These are phyloP conservation scores for Trametes hirsuta DNA, from an alignment of 1,284 basidiomycete species.

Conservation along the genomic window DNA sequence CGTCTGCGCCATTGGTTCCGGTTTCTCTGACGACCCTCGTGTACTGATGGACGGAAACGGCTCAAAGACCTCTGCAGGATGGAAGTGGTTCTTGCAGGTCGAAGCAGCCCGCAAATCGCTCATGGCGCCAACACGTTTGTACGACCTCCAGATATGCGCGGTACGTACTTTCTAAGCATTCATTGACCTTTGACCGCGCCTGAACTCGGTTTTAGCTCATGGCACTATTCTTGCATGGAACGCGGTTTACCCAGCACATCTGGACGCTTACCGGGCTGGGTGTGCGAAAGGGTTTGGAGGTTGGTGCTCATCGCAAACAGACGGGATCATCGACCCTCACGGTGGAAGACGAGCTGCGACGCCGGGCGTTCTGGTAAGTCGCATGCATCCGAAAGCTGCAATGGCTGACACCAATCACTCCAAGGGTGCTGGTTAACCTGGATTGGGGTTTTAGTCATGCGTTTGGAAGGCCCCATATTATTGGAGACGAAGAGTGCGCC, in stretches of 20 bases:
- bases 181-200: constrained; percentile 64
- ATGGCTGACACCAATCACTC: background rate
- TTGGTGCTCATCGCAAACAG: constrained; percentile 63
- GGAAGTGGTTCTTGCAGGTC: constrained; percentile 76
- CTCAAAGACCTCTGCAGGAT: constrained; percentile 61
- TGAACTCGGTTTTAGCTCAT: constrained; percentile 60
- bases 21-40: constrained; percentile 55
- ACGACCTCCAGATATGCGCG: constrained; percentile 70
- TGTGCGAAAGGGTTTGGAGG: constrained; percentile 67
- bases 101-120: constrained; percentile 52
- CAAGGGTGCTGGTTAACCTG: constrained; percentile 50
- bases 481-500: constrained; percentile 71
- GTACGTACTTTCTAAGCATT: constrained; percentile 75
- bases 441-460: constrained; percentile 57
- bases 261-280: constrained; percentile 77
- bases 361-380: constrained; percentile 57
- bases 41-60: constrained; percentile 51
- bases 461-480: constrained; percentile 64
- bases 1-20: constrained; percentile 54
- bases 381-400: background rate
- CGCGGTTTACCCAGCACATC: constrained; percentile 59
- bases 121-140: constrained; percentile 63
- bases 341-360: constrained; percentile 71
- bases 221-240: constrained; percentile 54
- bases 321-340: constrained; percentile 41